These are phyloP conservation scores for Salix dunnii DNA, from an alignment of 345 rosid species.

Conservation along the genomic window DNA sequence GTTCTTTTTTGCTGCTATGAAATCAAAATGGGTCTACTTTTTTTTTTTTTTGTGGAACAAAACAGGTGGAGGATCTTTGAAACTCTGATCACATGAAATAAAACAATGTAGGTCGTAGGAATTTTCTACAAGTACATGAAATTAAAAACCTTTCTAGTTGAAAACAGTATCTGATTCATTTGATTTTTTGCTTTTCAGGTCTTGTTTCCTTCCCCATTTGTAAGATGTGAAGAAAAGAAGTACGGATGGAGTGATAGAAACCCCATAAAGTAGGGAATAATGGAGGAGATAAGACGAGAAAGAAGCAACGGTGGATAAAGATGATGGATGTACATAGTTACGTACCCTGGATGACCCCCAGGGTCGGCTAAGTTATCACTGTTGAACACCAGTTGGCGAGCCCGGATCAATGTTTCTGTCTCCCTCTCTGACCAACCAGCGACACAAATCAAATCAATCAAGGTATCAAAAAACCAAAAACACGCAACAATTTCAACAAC, in stretches of 20 bases:
- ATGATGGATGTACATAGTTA: background rate
- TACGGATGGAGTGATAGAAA: background rate
- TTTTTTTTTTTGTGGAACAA: background rate
- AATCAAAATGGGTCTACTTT: too few relatives aligned
- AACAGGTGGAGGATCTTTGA: background rate
- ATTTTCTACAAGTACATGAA: background rate
- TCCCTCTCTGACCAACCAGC: conserved; percentile 71
- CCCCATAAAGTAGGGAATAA: background rate
- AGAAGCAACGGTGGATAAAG: background rate
- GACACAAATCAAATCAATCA: conserved; percentile 24
- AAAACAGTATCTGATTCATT: background rate
- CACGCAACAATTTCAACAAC: conserved; percentile 23
- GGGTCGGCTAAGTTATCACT: conserved; percentile 59
- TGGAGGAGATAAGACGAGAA: background rate
- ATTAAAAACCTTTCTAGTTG: background rate
- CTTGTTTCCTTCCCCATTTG: background rate
- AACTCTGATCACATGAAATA: background rate
- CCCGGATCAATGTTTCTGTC: conserved; percentile 95
- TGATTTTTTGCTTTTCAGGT: background rate
- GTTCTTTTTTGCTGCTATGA: background rate
- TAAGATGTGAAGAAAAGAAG: background rate
- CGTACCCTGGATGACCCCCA: conserved; percentile 46
- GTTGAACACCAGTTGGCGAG: conserved; percentile 92
- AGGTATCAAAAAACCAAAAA: background rate
- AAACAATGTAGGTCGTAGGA: background rate